phyloP scores from a whole-genome alignment of 179 eudicot species.

The Beta macrorhiza region DNA sequence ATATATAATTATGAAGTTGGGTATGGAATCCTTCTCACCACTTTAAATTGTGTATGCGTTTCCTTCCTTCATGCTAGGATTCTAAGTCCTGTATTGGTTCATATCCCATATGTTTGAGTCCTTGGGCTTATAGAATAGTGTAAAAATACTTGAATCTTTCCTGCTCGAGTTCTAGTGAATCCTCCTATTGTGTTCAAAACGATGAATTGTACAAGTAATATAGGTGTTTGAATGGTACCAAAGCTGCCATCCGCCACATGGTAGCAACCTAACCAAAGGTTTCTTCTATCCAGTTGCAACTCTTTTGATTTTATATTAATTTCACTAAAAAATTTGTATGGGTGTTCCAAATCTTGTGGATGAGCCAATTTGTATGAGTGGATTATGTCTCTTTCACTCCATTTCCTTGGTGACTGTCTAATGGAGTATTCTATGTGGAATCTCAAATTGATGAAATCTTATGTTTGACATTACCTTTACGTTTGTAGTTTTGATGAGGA shows the following conservation, averaged over 20 bases:
- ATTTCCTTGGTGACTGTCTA: neutral
- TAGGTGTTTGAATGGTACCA: neutral
- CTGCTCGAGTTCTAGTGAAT: neutral
- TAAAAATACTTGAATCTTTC: too few species aligned
- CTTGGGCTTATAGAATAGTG: too few species aligned
- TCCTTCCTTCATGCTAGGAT: too few species aligned
- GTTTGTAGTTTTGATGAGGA: slow-evolving; percentile 79
- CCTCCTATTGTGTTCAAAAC: too few species aligned
- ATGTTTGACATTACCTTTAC: neutral
- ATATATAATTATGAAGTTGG: too few species aligned
- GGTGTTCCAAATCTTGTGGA: neutral
- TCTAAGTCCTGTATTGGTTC: neutral
- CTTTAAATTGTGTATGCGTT: too few species aligned
- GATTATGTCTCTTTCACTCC: neutral
- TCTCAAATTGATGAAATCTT: neutral
- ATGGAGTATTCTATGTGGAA: neutral
- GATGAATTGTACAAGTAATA: neutral
- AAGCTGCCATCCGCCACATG: neutral
- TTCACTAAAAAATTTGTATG: neutral
- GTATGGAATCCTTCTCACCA: too few species aligned
- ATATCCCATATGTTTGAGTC: neutral
- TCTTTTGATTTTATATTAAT: neutral
- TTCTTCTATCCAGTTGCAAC: neutral
- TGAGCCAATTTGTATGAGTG: neutral
- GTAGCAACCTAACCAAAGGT: neutral